Evolutionary conservation across 1,284 basidiomycete species (phyloP), one percentile per base, ranked within the genome.

Genomic region (Cerioporus squamosus): DNA sequence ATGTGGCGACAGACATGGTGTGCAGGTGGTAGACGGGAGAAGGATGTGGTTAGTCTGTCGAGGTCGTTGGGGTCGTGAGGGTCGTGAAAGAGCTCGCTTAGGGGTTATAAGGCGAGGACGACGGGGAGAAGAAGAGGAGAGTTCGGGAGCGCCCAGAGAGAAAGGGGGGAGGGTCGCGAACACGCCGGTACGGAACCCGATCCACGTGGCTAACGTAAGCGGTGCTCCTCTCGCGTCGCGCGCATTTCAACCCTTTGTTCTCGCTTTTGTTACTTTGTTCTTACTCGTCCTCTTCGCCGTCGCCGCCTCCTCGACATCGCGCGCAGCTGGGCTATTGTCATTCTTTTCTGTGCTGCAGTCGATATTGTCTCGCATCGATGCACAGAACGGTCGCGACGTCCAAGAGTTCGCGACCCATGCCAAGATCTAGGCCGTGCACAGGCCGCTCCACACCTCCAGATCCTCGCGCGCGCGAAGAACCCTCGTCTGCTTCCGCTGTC

Each of bases 1-100:
- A 55, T 45, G 61, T 65, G 17, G 60, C 67, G 44, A 65, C 59
- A 55, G 67, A 61, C 63, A 65, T 65, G 53, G 18, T 50, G 47
- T 51, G 15, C 8, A 31, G 24, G 54, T 49, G 59, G 9, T 56
- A 8, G 49, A 42, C 23, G 48, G 24, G n/a, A n/a, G n/a, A n/a
- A n/a, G n/a, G 47, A 49, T n/a, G 55, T 49, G 40, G 49, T 17
- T 36, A 36, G 15, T 29, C 29, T 36, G 33, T 36, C 33, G 44
- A n/a, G 36, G 40, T 45, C 24, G 49, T 31, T 12, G 40, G 22
- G 26, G 61, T 50, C 53, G 55, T 56, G 15, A 54, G 40, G n/a
- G 53, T 53, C 53, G 53, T 48, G 31, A 44, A 38, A 40, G 24
- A 45, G 55, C 57, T 56, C 49, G 55, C 26, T 51, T 63, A 58